Evolutionary conservation across 768 basidiomycete genomes (phyloP).

Genomic region (Russula earlei): DNA sequence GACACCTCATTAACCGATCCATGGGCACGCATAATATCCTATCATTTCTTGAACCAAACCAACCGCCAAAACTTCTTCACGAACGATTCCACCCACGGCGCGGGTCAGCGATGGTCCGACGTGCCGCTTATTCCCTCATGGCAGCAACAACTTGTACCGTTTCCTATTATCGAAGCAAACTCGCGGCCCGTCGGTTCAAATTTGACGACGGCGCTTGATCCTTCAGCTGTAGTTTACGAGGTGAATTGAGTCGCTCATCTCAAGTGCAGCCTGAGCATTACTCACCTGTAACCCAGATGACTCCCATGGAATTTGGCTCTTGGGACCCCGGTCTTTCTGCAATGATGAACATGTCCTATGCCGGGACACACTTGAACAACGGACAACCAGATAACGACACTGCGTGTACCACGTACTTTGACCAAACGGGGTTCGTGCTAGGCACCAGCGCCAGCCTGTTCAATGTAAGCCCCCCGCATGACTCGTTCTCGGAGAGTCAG

Average conservation of each 20-base stretch:
- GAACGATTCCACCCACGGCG: slow-evolving; percentile 51
- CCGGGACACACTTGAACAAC: slow-evolving; percentile 55
- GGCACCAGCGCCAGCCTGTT: slow-evolving; percentile 66
- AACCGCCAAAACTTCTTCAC: slow-evolving; percentile 49
- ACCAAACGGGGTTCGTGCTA: slow-evolving; percentile 66
- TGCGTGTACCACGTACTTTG: slow-evolving; percentile 64
- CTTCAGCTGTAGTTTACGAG: slow-evolving; percentile 47
- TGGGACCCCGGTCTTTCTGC: slow-evolving; percentile 67
- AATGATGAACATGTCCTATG: slow-evolving; percentile 51
- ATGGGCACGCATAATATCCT: slow-evolving; percentile 56
- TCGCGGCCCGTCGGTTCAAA: slow-evolving; percentile 41
- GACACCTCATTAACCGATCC: slow-evolving; percentile 58
- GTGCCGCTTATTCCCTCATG: slow-evolving; percentile 44
- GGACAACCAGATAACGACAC: slow-evolving; percentile 46
- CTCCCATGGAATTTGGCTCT: slow-evolving; percentile 60
- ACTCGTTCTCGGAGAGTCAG: neutral
- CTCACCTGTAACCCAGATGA: slow-evolving; percentile 32
- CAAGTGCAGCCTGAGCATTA: neutral
- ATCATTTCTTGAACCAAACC: slow-evolving; percentile 68
- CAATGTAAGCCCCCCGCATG: slow-evolving; percentile 34
- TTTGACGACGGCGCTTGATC: slow-evolving; percentile 30
- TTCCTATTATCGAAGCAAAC: slow-evolving; percentile 57
- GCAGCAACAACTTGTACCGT: slow-evolving; percentile 42
- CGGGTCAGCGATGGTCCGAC: slow-evolving; percentile 61
- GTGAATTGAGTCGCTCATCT: slow-evolving; percentile 28